Evolutionary conservation across 192 early-diverging fungal species (phyloP), one percentile per base, ranked within the genome.

Genomic region (Dimargaris xerosporica): DNA sequence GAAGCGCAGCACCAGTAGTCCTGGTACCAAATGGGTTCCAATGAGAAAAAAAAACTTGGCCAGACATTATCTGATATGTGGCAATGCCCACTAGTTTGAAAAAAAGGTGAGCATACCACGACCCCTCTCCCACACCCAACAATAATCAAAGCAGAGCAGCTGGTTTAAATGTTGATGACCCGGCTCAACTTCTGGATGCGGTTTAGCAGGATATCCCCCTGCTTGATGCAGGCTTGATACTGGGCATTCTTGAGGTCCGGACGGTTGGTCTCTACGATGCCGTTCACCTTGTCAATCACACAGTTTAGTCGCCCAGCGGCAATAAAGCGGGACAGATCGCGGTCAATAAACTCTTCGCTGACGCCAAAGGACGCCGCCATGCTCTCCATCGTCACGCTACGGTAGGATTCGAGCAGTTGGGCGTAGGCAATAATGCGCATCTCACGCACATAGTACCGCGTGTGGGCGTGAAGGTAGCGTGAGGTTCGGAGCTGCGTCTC

Each of bases 161-260:
- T 7, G 2, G 34, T 50, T 75, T 86, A 93, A 52, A 91, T 82
- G 65, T 90, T 88, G 63, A 95, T 88, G 61, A 98, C 90, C 43
- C 95, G 82, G 46, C 86, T 87, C 45, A 99, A 78, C 69, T 96
- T 98, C 78, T 99, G 96, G 46, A 99, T 82, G 61, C 91, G 82
- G 71, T 91, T 99, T 62, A 99, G 73, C 55, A 99, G 73, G 61
- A 91, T 62, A 70, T 99, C 96, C 17, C 96, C 94, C 72, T 95
- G 89, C 74, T 96, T 99, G 71, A 99, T 93, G 19, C 85, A 85
- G 53, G 81, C 73, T 70, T 98, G 94, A 75, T 98, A 99, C 75
- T 99, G 94, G 19, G 91, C 91, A 66, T 99, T 99, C 83, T 99
- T 99, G 17, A 87, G 84, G 62, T 99, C 96, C 4, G 94, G 93